These are phyloP conservation scores for Euclidium syriacum DNA, from an alignment of 345 rosid species.

Conservation along the genomic window DNA sequence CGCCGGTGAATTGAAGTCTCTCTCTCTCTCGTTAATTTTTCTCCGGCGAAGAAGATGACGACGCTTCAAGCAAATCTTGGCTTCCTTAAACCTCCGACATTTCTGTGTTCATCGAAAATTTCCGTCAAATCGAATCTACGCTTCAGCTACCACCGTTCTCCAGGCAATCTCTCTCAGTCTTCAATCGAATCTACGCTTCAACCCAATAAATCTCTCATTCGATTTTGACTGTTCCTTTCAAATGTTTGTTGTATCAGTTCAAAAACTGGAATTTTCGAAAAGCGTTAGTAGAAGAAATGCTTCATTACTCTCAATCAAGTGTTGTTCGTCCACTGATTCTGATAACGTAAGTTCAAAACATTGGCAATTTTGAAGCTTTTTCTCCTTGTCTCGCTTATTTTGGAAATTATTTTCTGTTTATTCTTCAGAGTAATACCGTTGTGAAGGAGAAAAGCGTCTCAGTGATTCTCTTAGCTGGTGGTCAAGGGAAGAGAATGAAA, in stretches of 20 bases:
- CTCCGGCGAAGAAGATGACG: conserved; percentile 25
- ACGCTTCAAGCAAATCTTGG: conserved; percentile 33
- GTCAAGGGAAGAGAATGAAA: conserved; percentile 92
- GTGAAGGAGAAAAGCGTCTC: conserved; percentile 76
- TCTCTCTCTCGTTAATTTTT: not conserved
- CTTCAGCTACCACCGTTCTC: not conserved
- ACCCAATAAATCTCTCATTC: not conserved
- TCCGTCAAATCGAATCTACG: conserved; percentile 6
- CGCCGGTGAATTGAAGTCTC: not conserved
- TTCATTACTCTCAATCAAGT: conserved; percentile 18
- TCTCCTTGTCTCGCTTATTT: not conserved
- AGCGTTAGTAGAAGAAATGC: conserved; percentile 12
- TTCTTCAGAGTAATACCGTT: conserved; percentile 32
- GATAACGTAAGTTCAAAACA: conserved; percentile 36
- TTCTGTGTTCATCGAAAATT: not conserved
- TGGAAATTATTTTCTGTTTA: not conserved
- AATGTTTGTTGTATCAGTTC: conserved; percentile 28
- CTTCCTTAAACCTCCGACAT: conserved; percentile 17
- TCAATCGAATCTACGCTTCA: conserved; percentile 10
- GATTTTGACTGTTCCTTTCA: not conserved
- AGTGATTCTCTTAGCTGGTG: conserved; percentile 86
- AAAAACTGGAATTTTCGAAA: conserved; percentile 26
- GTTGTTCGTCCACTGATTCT: conserved; percentile 36
- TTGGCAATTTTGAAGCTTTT: not conserved
- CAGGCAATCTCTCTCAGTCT: conserved; percentile 24